These are phyloP conservation scores for Ottelia alismoides DNA, from an alignment of 106 monocot genomes.

Conservation along the genomic window DNA sequence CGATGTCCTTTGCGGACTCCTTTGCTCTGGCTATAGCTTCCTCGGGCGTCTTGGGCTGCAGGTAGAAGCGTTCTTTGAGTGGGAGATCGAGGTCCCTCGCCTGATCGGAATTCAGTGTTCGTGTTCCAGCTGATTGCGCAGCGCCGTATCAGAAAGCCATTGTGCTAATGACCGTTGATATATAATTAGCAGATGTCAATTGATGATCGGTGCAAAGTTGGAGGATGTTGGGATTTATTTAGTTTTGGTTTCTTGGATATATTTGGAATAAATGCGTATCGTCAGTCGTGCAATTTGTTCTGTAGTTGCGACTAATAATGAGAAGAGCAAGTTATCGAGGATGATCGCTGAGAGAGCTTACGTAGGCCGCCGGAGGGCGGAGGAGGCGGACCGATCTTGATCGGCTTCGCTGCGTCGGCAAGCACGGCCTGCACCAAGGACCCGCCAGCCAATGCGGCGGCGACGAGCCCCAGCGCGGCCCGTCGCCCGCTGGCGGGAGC, in stretches of 20 bases:
- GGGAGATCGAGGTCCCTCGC: conserved; percentile 59
- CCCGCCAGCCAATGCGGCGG: conserved; percentile 42
- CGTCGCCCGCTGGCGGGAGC: conserved; percentile 38
- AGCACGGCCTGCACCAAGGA: conserved; percentile 60
- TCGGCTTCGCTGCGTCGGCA: conserved; percentile 44
- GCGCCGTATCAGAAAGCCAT: too few species aligned
- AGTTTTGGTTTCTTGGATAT: too few species aligned
- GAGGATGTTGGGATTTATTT: too few species aligned
- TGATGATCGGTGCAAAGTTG: too few species aligned
- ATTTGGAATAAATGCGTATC: too few species aligned
- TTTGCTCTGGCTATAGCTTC: conserved; percentile 57
- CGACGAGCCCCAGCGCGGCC: conserved; percentile 50
- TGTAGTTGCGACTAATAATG: background rate
- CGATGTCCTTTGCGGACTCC: conserved; percentile 68
- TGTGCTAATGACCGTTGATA: too few species aligned
- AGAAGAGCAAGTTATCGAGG: background rate
- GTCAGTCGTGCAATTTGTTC: too few species aligned
- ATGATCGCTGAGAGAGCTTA: conserved; percentile 17
- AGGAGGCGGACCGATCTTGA: conserved; percentile 83
- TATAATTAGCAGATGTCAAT: too few species aligned
- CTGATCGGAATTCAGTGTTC: conserved; percentile 63
- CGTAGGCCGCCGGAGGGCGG: conserved; percentile 88
- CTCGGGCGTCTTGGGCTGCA: conserved; percentile 49
- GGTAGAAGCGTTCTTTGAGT: conserved; percentile 60
- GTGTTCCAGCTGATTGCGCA: too few species aligned